These are phyloP conservation scores for Middelhovenomyces tepae DNA, from an alignment of 805 yeast species.

Conservation along the genomic window DNA sequence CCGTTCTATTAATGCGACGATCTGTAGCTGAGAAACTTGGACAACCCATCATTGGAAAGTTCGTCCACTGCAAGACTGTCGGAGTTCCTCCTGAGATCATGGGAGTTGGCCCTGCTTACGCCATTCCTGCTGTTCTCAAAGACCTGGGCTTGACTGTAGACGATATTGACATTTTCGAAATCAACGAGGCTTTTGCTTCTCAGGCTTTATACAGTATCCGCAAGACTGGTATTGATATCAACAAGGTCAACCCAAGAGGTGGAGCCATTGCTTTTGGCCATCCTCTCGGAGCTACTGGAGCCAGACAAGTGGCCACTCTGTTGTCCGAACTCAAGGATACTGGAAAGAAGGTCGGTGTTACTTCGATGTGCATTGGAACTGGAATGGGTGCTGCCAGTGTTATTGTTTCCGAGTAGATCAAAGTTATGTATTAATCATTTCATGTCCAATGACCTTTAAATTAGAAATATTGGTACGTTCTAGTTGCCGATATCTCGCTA, in stretches of 20 bases:
- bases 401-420: conserved; percentile 62
- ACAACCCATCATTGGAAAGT: conserved; percentile 70
- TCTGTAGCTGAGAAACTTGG: conserved; percentile 70
- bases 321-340: conserved; percentile 61
- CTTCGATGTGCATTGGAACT: conserved; percentile 96
- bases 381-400: conserved; percentile 98
- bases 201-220: conserved; percentile 76
- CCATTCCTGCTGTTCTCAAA: conserved; percentile 76
- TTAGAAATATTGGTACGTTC: not conserved
- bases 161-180: conserved; percentile 72
- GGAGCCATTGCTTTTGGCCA: conserved; percentile 97
- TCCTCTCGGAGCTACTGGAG: conserved; percentile 86
- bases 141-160: conserved; percentile 48
- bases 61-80: conserved; percentile 64
- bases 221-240: conserved; percentile 53
- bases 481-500: too few relatives aligned
- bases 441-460: not conserved
- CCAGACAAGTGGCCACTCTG: conserved; percentile 86
- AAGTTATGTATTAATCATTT: not conserved
- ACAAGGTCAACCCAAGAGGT: conserved; percentile 81
- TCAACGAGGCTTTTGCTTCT: conserved; percentile 96
- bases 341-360: conserved; percentile 75
- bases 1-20: conserved; percentile 75
- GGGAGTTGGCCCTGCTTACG: conserved; percentile 98
- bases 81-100: conserved; percentile 97